Evolutionary conservation across 108 stramenopile genomes (phyloP).

Genomic region (Cyclotella baltica): DNA sequence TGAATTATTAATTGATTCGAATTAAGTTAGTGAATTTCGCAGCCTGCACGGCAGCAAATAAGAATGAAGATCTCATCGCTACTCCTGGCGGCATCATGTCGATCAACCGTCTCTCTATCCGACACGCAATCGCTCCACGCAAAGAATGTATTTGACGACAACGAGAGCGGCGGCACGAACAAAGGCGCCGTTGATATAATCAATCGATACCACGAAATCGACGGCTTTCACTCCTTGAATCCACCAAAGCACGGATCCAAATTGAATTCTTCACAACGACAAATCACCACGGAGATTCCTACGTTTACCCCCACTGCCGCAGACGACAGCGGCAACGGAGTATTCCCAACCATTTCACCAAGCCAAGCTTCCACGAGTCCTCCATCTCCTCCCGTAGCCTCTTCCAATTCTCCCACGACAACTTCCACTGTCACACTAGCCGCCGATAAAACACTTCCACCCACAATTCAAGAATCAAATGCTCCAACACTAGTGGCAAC

Average conservation of each 20-base stretch:
- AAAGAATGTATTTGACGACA: background rate
- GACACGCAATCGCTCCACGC: background rate
- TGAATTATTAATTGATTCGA: too few species aligned
- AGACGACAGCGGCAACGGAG: background rate
- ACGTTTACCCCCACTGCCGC: background rate
- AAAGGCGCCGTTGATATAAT: background rate
- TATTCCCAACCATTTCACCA: too few species aligned
- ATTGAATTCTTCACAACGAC: background rate
- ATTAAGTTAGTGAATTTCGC: too few species aligned
- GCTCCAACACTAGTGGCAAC: background rate
- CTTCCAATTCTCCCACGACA: background rate
- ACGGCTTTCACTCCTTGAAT: background rate
- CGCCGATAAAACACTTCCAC: background rate
- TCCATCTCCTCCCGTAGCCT: too few species aligned
- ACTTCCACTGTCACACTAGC: background rate
- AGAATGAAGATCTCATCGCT: background rate
- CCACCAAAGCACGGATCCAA: background rate
- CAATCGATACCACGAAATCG: background rate
- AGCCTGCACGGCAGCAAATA: too few species aligned
- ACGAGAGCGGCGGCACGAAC: background rate
- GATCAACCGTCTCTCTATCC: too few species aligned
- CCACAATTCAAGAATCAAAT: background rate
- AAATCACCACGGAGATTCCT: background rate
- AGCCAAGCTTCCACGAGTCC: too few species aligned
- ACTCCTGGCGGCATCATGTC: slow-evolving; percentile 4